Base-by-base conservation (phyloP, 1,284 basidiomycete species). In the Ganoderma lingzhi region DNA sequence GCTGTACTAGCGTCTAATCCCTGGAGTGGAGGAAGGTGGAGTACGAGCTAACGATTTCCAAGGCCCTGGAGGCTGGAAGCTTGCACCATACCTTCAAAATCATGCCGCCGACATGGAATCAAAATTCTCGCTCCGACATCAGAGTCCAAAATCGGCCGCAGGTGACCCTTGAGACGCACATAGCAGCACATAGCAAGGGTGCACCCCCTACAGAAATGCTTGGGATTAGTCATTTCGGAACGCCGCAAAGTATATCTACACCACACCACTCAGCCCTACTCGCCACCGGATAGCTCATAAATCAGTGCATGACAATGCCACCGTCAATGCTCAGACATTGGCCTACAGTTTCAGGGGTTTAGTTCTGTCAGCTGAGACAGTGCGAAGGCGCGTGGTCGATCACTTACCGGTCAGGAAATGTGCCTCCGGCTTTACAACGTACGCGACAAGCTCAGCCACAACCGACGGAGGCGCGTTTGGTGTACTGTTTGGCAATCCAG, bases 311-410 rank as follows among this genome's bases (percentile, higher is more conserved):
- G 44, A 64, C 55, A 1, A 73, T 19, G 2, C 76, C 76, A 4
- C 74, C 74, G 58, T 77, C 73, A 42, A 77, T 71, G 59, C 68
- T 75, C 39, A 75, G 65, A 28, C 69, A 68, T 72, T 77, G 75
- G 1, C 76, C 76, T 77, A 12, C 32, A 28, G 53, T 32, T 23
- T 32, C 4, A 9, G 48, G 14, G 28, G 28, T 28, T 55, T 14
- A 19, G 8, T 48, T 12, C 6, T 5, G 2, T 61, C n/a, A 15
- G 19, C 39, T 5, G 10, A 4, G 45, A 9, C 45, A 48, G 45
- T 19, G 6, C 19, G 45, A 48, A 15, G 39, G 17, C 19, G 6
- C n/a, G 42, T 35, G 8, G 6, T 4, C 37, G 6, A 12, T 6
- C 6, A 15, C 37, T 35, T 39, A 78, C 76, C 77, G 4, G 74